A percentile compares a stretch with the other conserved stretches of the same genome.
phyloP scores from a whole-genome alignment of 1,139 yeast genomes.

The Kodamaea ohmeri region DNA sequence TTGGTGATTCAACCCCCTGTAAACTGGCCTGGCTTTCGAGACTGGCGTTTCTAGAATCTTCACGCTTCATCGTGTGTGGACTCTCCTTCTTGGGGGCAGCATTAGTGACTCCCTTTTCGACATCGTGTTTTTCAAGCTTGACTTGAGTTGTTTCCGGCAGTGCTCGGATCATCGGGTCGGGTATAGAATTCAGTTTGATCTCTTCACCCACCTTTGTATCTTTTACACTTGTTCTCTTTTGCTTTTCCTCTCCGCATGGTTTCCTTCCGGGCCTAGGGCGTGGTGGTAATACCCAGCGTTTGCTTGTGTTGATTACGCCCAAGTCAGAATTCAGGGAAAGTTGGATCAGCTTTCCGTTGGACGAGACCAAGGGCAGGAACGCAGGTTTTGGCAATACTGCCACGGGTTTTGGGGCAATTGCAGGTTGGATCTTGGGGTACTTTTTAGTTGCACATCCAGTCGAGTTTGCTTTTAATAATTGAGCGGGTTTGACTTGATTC shows the following conservation, averaged over 20 bases:
- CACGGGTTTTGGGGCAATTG: constrained; percentile 39
- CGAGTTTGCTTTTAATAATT: neutral
- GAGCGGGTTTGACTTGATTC: constrained; percentile 8
- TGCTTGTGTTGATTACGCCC: constrained; percentile 45
- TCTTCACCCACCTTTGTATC: neutral
- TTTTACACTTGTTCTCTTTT: constrained; percentile 3
- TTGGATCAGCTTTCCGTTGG: constrained; percentile 14
- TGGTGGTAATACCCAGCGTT: constrained; percentile 65
- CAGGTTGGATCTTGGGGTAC: constrained; percentile 42
- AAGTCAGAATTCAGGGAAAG: constrained; percentile 19
- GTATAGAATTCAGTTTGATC: neutral
- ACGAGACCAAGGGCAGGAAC: constrained; percentile 17
- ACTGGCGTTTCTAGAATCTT: neutral
- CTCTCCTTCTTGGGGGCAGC: neutral
- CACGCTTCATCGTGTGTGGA: neutral
- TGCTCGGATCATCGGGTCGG: constrained; percentile 1
- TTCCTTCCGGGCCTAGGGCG: constrained; percentile 62
- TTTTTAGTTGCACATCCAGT: constrained; percentile 13
- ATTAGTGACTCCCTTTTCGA: neutral
- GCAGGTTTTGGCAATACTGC: constrained; percentile 30
- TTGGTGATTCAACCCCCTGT: neutral
- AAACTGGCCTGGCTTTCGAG: neutral
- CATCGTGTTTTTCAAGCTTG: neutral
- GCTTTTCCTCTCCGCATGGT: constrained; percentile 26
- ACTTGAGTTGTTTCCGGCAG: neutral